phyloP scores from a whole-genome alignment of 2,329 filamentous ascomycete species.

The Ascocoryne sarcoides region DNA sequence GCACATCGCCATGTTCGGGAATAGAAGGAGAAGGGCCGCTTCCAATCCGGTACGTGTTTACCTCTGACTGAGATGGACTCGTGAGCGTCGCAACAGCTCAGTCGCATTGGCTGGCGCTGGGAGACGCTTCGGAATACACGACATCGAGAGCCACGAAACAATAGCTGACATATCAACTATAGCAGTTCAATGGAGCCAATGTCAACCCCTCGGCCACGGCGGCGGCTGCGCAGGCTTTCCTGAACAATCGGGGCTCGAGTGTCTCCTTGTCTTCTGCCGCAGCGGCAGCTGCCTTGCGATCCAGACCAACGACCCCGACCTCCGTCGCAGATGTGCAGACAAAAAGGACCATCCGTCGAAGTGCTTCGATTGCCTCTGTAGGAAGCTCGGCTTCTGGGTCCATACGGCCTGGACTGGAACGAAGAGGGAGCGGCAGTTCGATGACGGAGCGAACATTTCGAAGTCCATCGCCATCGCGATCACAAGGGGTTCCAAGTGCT shows the following conservation, averaged over 20 bases:
- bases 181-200: constrained; percentile 55
- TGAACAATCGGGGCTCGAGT: constrained; percentile 55
- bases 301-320: constrained; percentile 68
- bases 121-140: constrained; percentile 2
- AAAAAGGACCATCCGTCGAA: constrained; percentile 70
- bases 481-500: constrained; percentile 30
- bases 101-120: constrained; percentile 9
- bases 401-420: constrained; percentile 42
- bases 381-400: constrained; percentile 38
- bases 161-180: constrained; percentile 21
- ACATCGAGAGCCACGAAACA: constrained; percentile 8
- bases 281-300: constrained; percentile 75
- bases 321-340: constrained; percentile 78
- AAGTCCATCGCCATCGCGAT: constrained; percentile 56
- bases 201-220: constrained; percentile 67
- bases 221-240: constrained; percentile 74
- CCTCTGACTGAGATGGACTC: constrained; percentile 1
- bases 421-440: constrained; percentile 63
- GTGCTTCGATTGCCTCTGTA: constrained; percentile 62
- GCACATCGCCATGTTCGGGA: constrained; percentile 28
- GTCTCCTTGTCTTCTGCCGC: constrained; percentile 72
- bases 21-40: constrained; percentile 28
- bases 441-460: constrained; percentile 89
- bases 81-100: constrained; percentile 13
- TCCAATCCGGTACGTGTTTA: constrained; percentile 34